phyloP scores from a whole-genome alignment of 352 stramenopile species.

The Sclerospora graminicola region DNA sequence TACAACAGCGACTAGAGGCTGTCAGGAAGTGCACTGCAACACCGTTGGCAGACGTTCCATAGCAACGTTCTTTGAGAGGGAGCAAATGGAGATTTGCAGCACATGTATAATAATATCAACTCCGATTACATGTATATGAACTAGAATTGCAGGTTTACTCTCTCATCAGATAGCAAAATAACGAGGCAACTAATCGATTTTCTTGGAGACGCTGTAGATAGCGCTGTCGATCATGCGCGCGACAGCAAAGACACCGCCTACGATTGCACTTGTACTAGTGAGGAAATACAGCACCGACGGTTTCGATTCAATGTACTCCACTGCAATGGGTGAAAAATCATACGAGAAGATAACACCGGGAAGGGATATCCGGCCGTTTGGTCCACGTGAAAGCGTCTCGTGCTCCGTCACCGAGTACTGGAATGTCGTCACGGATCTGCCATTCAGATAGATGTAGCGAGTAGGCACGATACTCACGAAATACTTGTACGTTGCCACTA shows the following conservation, averaged over 20 bases:
- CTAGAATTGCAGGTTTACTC: neutral
- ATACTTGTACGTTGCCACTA: constrained; percentile 86
- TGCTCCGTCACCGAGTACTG: constrained; percentile 87
- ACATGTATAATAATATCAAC: constrained; percentile 20
- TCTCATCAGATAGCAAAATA: constrained; percentile 2
- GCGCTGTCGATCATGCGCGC: constrained; percentile 78
- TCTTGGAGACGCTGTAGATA: constrained; percentile 86
- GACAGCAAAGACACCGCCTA: constrained; percentile 80
- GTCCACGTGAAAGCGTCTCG: constrained; percentile 30
- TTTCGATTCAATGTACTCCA: constrained; percentile 83
- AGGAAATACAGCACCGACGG: constrained; percentile 78
- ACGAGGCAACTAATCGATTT: constrained; percentile 52
- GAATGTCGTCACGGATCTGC: constrained; percentile 54
- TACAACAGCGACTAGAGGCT: constrained; percentile 19
- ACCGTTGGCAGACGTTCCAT: constrained; percentile 3
- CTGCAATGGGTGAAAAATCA: constrained; percentile 83
- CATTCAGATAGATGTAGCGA: constrained; percentile 77
- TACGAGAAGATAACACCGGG: constrained; percentile 83
- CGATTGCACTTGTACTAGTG: constrained; percentile 80
- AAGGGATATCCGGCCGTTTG: constrained; percentile 56
- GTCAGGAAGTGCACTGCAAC: constrained; percentile 18
- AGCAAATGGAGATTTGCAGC: constrained; percentile 7
- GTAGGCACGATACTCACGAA: constrained; percentile 80
- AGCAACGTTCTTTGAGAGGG: constrained; percentile 15
- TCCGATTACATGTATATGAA: neutral